Evolutionary conservation across 371 early-diverging fungal genomes (phyloP).

Genomic region (Syncephalastrum racemosum): DNA sequence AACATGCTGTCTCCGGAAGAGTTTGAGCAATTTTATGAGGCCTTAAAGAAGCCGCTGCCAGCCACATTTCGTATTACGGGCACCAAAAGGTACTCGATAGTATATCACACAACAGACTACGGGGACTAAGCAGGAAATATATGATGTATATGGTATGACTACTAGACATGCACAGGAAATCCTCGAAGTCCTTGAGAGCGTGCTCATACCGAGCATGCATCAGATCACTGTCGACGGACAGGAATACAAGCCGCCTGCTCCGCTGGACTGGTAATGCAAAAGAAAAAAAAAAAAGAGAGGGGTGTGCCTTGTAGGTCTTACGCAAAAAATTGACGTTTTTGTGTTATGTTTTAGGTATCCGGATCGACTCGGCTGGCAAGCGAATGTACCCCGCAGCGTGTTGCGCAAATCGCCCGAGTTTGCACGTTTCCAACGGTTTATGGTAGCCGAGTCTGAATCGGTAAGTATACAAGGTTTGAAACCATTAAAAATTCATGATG

Average conservation of each 20-base stretch:
- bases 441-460: constrained; percentile 93
- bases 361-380: constrained; percentile 86
- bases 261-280: constrained; percentile 65
- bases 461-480: constrained; percentile 26
- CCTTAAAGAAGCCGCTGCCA: constrained; percentile 73
- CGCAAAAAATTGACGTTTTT: too few relatives aligned
- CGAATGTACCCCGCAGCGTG: constrained; percentile 65
- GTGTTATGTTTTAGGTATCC: constrained; percentile 63
- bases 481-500: neutral
- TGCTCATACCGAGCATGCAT: constrained; percentile 56
- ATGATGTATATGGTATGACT: neutral
- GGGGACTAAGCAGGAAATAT: constrained; percentile 10
- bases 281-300: neutral
- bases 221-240: constrained; percentile 67
- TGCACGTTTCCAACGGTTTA: constrained; percentile 85
- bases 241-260: constrained; percentile 69
- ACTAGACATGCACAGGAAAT: constrained; percentile 48
- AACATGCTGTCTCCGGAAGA: constrained; percentile 81
- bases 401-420: constrained; percentile 76
- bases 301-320: neutral
- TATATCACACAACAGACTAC: constrained; percentile 8
- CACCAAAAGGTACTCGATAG: constrained; percentile 71
- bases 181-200: constrained; percentile 51
- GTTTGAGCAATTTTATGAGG: constrained; percentile 69
- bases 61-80: constrained; percentile 94